These are phyloP conservation scores for Austroboletus rostrupii DNA, from an alignment of 1,284 basidiomycete species.

Conservation along the genomic window DNA sequence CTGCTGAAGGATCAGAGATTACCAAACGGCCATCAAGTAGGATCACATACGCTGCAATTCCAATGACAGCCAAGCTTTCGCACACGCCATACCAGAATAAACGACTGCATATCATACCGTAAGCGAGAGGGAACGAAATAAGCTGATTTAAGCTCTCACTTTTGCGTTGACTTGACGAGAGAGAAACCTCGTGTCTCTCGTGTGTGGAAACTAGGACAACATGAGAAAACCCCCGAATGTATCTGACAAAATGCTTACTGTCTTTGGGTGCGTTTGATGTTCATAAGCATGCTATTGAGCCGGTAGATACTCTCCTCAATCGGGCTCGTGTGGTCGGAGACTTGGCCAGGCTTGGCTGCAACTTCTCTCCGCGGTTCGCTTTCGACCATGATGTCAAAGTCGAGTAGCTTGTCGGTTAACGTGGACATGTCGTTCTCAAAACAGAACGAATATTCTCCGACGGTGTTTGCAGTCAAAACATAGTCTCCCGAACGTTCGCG, in stretches of 20 bases:
- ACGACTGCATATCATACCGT: constrained; percentile 45
- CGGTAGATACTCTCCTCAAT: constrained; percentile 93
- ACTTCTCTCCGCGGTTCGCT: constrained; percentile 85
- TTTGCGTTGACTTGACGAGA: constrained; percentile 74
- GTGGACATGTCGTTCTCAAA: constrained; percentile 97
- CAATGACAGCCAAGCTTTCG: constrained; percentile 72
- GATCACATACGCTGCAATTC: constrained; percentile 73
- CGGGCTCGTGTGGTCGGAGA: constrained; percentile 85
- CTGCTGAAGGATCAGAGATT: constrained; percentile 38
- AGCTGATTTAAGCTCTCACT: constrained; percentile 38
- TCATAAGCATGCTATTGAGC: constrained; percentile 79
- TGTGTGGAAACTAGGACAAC: constrained; percentile 64
- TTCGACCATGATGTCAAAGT: constrained; percentile 98
- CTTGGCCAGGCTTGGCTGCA: constrained; percentile 77
- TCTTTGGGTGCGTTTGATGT: constrained; percentile 88
- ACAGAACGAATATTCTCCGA: constrained; percentile 97
- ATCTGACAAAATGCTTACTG: constrained; percentile 51
- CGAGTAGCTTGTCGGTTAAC: constrained; percentile 85
- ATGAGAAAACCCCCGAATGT: constrained; percentile 7
- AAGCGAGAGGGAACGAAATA: constrained; percentile 20
- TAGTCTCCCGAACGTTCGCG: constrained; percentile 95
- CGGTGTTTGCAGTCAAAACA: constrained; percentile 90
- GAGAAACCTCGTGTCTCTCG: constrained; percentile 80
- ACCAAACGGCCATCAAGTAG: background rate
- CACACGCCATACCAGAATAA: constrained; percentile 88